These are phyloP conservation scores for Exophiala sp. DNA, from an alignment of 2,329 filamentous ascomycete genomes.

Conservation along the genomic window DNA sequence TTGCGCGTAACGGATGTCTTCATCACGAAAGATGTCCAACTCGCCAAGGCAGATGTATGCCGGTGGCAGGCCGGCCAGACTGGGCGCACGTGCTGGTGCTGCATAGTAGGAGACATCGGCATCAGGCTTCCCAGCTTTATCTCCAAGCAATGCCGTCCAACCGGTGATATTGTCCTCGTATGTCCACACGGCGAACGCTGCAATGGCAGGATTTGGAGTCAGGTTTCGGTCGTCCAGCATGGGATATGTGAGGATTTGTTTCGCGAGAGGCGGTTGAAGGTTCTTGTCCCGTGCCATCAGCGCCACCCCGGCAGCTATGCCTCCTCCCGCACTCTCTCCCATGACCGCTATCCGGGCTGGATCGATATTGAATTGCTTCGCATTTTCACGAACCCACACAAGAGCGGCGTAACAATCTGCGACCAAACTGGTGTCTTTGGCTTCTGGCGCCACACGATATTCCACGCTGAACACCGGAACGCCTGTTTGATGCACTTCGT, in stretches of 20 bases:
- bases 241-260: conserved; percentile 43
- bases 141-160: conserved; percentile 38
- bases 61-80: conserved; percentile 39
- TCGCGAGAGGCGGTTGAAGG: conserved; percentile 32
- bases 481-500: conserved; percentile 21
- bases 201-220: conserved; percentile 33
- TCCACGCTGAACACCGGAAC: conserved; percentile 30
- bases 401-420: conserved; percentile 33
- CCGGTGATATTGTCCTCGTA: conserved; percentile 38
- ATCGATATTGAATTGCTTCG: conserved; percentile 40
- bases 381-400: conserved; percentile 37
- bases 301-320: conserved; percentile 37
- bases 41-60: conserved; percentile 43
- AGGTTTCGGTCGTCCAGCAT: conserved; percentile 45
- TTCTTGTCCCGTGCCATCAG: conserved; percentile 37
- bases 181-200: conserved; percentile 35
- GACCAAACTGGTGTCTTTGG: conserved; percentile 26
- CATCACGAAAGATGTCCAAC: conserved; percentile 42
- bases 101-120: conserved; percentile 33
- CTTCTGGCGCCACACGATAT: conserved; percentile 30
- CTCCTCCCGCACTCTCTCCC: conserved; percentile 43
- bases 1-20: conserved; percentile 39
- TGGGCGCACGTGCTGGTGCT: conserved; percentile 36
- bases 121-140: conserved; percentile 27
- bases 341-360: conserved; percentile 37